A percentile compares a stretch with the other conserved stretches of the same genome.
Evolutionary conservation across 805 yeast genomes (phyloP).

Genomic region (Spencermartinsiella europaea): DNA sequence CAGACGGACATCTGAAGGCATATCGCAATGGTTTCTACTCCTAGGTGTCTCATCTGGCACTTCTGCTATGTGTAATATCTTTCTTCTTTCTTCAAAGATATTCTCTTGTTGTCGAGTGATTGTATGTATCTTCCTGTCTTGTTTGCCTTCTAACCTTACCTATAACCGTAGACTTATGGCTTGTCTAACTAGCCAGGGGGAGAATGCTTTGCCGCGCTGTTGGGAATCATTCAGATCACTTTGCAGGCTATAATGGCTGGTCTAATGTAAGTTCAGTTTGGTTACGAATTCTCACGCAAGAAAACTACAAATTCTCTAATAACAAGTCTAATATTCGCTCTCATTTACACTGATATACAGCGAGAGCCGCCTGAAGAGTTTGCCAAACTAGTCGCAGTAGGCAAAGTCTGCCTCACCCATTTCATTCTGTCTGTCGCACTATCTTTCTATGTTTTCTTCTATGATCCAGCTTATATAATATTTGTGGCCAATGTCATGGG

Average conservation of each 20-base stretch:
- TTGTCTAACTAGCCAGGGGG: constrained; percentile 31
- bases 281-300: background rate
- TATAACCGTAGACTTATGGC: background rate
- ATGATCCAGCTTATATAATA: constrained; percentile 9
- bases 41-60: constrained; percentile 68
- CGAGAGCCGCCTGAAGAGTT: constrained; percentile 18
- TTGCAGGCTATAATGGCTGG: constrained; percentile 57
- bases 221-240: constrained; percentile 63
- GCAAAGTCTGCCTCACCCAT: constrained; percentile 29
- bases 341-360: constrained; percentile 19
- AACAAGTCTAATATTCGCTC: constrained; percentile 22
- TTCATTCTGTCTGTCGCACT: constrained; percentile 18
- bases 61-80: constrained; percentile 60
- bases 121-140: background rate
- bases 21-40: constrained; percentile 65
- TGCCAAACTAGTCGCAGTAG: constrained; percentile 16
- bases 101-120: constrained; percentile 49
- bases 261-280: constrained; percentile 33
- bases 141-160: too few species aligned
- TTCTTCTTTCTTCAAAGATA: constrained; percentile 56
- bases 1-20: constrained; percentile 67
- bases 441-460: constrained; percentile 16
- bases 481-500: constrained; percentile 60
- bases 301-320: constrained; percentile 7
- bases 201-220: constrained; percentile 61